Base-by-base conservation (phyloP, 2,329 filamentous ascomycete genomes). In the Podosphaera xanthii region DNA sequence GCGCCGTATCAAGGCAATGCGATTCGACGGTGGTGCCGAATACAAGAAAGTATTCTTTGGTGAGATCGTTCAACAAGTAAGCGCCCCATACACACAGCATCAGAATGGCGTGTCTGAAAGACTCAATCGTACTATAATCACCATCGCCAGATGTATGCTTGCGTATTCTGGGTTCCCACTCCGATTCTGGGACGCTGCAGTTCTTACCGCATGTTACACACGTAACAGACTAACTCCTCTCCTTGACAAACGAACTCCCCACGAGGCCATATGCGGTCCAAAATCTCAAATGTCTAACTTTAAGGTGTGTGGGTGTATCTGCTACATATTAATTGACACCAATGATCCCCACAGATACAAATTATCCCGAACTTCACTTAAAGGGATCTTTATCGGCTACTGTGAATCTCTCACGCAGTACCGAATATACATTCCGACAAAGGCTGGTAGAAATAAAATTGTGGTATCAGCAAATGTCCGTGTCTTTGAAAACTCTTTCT, bases 51-150 rank as follows among this genome's bases (percentile, higher is more conserved):
- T 33, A n/a, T 6, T 30, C 12, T 52, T 52, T 3, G 9, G 31
- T 50, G 48, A 30, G 9, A 50, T 50, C 9, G 9, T 30, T 31
- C 3, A 30, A 8, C 2, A 50, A 33, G 22, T 22, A 22, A 52
- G 49, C 34, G n/a, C 49, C 6, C 49, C 49, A 22, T 36, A 54
- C 34, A 54, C 52, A n/a, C 31, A 35, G 52, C 4, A 82, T 85
- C 7, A 36, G 22, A 54, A 35, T 54, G 31, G 14, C 2, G 1
- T 31, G 14, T 7, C 30, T 35, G 7, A 34, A 10, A 54, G 6
- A 22, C 34, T 36, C 4, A 54, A 35, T 54, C 6, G 31, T 33
- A 12, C 52, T 14, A 30, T 35, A 33, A 36, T 10, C 4, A 36
- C 31, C 6, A 36, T 54, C 10, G 31, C 34, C 1, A 36, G 30